Base-by-base conservation (phyloP, 1,284 basidiomycete species). In the Sphaerobolus stellatus region DNA sequence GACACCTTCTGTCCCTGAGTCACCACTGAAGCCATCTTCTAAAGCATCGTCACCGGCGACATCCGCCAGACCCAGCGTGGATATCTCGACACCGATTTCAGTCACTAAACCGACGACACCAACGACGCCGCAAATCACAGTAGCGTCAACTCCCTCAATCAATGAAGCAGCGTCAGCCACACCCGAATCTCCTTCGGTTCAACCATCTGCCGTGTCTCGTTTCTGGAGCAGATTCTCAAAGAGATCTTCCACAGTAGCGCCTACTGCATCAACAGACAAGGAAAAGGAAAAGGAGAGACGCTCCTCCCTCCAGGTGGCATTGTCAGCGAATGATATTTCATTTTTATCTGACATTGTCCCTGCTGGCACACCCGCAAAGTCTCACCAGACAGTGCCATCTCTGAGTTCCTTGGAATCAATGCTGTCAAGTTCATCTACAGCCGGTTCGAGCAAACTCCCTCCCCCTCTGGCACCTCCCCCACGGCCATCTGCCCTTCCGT, bases 301-400 rank as follows among this genome's bases (percentile, higher is more conserved):
- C 18, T 60, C 75, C 5, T 61, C 73, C n/a, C 59, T 64, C 33
- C 61, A 3, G 25, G 18, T 38, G 38, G n/a, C 54, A 8, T 73
- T 90, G 20, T 88, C 87, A 6, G 75, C 80, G 2, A 81, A 87
- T 56, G 88, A 90, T 64, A 71, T 90, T 24, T 85, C 88, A 60
- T 89, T 86, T 61, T 74, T 90, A n/a, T 79, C 82, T 9, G 88
- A 90, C 59, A 82, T 88, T 48, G 82, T 84, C 4, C 84, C 86
- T 4, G 80, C 77, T 58, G 76, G 75, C 8, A 68, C 41, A 25
- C 36, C 51, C 27, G 36, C 20, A 9, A 28, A 24, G 13, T 14
- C 11, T 6, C 63, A 5, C 70, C 68, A 14, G 69, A 72, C 3
- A 70, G 71, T 31, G 66, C 70, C n/a, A 72, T 41, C 65, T 70